These are phyloP conservation scores for Hygrophila difformis DNA, from an alignment of 257 asterid genomes.

Conservation along the genomic window DNA sequence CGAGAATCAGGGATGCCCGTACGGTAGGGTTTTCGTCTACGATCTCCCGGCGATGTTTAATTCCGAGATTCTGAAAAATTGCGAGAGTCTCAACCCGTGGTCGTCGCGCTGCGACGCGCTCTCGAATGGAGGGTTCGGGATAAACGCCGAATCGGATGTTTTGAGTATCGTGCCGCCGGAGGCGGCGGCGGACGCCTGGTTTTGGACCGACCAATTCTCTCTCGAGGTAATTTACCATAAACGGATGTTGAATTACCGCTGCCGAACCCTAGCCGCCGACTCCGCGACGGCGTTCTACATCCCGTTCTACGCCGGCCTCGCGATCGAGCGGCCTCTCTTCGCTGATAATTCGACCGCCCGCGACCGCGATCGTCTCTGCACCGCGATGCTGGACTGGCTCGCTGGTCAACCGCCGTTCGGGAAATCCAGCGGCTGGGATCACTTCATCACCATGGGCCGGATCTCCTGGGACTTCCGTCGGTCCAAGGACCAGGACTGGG, in stretches of 20 bases:
- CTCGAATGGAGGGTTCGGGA: conserved; percentile 61
- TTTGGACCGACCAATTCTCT: conserved; percentile 71
- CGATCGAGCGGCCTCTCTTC: conserved; percentile 49
- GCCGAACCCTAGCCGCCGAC: conserved; percentile 45
- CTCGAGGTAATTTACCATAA: conserved; percentile 50
- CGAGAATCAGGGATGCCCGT: conserved; percentile 22
- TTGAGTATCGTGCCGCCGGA: conserved; percentile 31
- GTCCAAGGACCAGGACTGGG: conserved; percentile 41
- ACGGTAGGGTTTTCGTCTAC: conserved; percentile 46
- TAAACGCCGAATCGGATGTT: conserved; percentile 23
- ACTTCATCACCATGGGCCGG: conserved; percentile 59
- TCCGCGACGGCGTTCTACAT: conserved; percentile 61
- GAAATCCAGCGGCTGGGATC: conserved; percentile 58
- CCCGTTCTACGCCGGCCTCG: conserved; percentile 71
- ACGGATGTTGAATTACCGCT: conserved; percentile 44
- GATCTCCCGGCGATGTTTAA: conserved; percentile 45
- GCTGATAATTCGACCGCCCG: conserved; percentile 22
- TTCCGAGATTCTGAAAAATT: conserved; percentile 35
- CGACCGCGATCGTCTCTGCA: conserved; percentile 62
- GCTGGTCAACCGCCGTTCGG: conserved; percentile 31
- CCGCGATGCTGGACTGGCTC: conserved; percentile 51
- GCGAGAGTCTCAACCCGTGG: conserved; percentile 55
- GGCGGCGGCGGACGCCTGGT: conserved; percentile 40
- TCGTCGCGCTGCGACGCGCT: conserved; percentile 53
- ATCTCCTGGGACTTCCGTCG: conserved; percentile 88